Evolutionary conservation across 805 yeast species (phyloP), one percentile per base, ranked within the genome.

Genomic region (Wickerhamiella vanderwaltii): DNA sequence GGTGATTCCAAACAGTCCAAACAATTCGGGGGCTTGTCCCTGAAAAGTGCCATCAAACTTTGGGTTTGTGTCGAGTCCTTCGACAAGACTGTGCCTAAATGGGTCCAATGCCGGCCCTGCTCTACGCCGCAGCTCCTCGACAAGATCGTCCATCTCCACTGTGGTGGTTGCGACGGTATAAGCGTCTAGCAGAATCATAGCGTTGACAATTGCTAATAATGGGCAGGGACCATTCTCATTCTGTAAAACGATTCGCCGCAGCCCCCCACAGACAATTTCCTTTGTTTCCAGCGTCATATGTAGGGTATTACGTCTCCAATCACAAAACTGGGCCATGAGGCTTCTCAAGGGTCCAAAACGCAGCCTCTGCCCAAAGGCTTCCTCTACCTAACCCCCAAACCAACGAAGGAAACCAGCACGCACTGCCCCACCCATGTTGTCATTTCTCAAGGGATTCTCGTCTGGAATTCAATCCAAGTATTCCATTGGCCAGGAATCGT

Each of bases 151-250:
- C 15, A 18, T 6, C 4, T 29, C 5, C 15, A 30, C 12, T 3
- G 4, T 9, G 4, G n/a, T 19, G 25, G 17, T 5, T 13, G 56
- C 29, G 51, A 11, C 19, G n/a, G 26, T 7, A 17, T 24, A 25
- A 16, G 23, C 41, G 5, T 68, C 68, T 3, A 74, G 62, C 15
- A 86, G 58, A 5, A 84, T 56, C 12, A 87, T 56, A 0, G 84
- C 71, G 55, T 87, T 87, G 37, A 75, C 68, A 30, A 87, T 61
- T 0, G 95, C 87, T 11, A 87, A 69, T 29, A 87, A 59, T 1
- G 94, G 93, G 55, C 95, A 86, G 0, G 95, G 94, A 0, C 95
- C 95, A 53, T 85, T 84, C 36, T 62, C 66, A 47, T 83, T 82
- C 62, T 86, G 95, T 16, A 84, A 59, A 3, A 87, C 61, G 25